These are phyloP conservation scores for Epichloe hybrida DNA, from an alignment of 2,329 filamentous ascomycete genomes.

Conservation along the genomic window DNA sequence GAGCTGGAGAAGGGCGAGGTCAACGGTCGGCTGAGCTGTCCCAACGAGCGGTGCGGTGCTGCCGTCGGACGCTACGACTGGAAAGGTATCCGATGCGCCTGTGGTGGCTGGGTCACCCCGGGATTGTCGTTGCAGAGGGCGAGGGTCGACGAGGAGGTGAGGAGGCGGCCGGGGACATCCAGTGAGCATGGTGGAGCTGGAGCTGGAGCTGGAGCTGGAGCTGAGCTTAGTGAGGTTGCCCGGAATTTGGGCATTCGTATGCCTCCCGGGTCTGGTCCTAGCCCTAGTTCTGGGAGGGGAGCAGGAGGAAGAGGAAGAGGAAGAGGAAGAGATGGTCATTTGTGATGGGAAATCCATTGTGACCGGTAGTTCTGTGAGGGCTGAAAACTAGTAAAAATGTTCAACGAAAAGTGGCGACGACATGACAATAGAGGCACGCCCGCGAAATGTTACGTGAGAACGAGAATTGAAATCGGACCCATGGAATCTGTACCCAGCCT, in stretches of 20 bases:
- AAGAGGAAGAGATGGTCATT: not conserved
- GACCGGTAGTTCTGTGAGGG: no score
- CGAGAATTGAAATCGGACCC: no score
- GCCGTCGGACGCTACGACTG: constrained; percentile 90
- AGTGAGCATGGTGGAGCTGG: no score
- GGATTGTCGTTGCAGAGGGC: constrained; percentile 77
- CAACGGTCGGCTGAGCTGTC: constrained; percentile 75
- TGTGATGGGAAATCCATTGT: not conserved
- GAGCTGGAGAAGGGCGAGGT: constrained; percentile 69
- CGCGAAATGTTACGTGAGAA: no score
- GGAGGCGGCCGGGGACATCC: constrained; percentile 10
- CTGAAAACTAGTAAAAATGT: no score
- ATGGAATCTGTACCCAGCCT: no score
- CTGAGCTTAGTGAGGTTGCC: constrained; percentile 9
- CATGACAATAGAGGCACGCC: no score
- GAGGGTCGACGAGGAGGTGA: constrained; percentile 57
- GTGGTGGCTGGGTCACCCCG: constrained; percentile 78
- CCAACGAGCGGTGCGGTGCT: constrained; percentile 61
- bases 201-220: constrained; percentile 3
- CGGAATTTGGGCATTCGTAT: constrained; percentile 35
- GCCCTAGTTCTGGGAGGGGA: constrained; percentile 10
- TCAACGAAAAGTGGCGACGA: no score
- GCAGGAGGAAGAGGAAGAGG: not conserved
- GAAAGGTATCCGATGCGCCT: constrained; percentile 90
- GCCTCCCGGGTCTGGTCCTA: constrained; percentile 31